Evolutionary conservation across 306 rosid genomes (phyloP), one percentile per base, ranked within the genome.

Genomic region (Arachis hypogaea): DNA sequence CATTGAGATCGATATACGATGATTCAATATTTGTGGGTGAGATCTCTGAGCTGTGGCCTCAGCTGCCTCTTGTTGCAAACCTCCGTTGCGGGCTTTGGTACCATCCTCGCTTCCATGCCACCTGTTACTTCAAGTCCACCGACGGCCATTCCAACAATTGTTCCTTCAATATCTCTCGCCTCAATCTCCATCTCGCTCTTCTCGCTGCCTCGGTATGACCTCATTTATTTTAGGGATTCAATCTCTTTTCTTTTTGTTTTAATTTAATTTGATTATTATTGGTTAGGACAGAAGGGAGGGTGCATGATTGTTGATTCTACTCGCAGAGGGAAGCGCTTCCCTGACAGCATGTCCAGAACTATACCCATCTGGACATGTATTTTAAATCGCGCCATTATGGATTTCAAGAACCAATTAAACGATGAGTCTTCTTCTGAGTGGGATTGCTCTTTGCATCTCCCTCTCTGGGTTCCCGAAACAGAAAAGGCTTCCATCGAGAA

Each of bases 51-150:
- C 80, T 94, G 44, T 94, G 97, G 97, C 93, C 99, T 9, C 86
- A 84, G 64, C 96, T 91, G 12, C 99, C 99, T 84, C 93, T 94
- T 58, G 77, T 94, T 56, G 93, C 95, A 41, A 94, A 92, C 72
- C 97, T 94, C 11, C 99, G 95, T 0, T 94, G 96, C 42, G 97
- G 96, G 9, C 89, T 89, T 59, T 94, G 98, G 98, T 94, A 94
- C 12, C 89, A 85, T 4, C 63, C 86, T 43, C 76, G 58, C 7
- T 91, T 94, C 77, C 88, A 89, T 63, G 80, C 91, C 43, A 79
- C 87, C n/a, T 94, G 96, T 75, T 94, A 94, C 82, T 94, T 94
- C 85, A 91, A 94, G 60, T 94, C 97, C 85, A 91, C 98, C 58
- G 97, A 94, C 55, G 98, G 97, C 81, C 97, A 94, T 87, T 85